phyloP scores from a whole-genome alignment of 768 basidiomycete genomes.

The Naganishia vishniacii region DNA sequence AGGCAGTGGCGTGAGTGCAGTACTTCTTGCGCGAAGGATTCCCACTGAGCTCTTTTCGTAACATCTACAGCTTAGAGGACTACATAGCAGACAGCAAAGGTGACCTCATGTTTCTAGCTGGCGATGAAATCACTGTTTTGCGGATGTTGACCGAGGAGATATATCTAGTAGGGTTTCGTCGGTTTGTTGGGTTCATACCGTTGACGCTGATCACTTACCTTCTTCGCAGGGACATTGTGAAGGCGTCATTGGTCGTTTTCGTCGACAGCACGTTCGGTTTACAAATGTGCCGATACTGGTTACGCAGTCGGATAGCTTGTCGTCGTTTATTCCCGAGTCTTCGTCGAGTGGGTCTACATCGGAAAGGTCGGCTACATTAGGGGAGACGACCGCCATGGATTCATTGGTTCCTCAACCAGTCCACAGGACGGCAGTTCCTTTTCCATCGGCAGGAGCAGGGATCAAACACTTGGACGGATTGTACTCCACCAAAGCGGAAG shows the following conservation, averaged over 20 bases:
- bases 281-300: too few relatives aligned
- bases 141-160: conserved; percentile 18
- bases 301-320: too few relatives aligned
- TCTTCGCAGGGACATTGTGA: conserved; percentile 23
- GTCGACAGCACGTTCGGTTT: conserved; percentile 5
- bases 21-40: not conserved
- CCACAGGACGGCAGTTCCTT: too few relatives aligned
- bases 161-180: conserved; percentile 20
- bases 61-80: not conserved
- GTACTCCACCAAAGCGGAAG: too few relatives aligned
- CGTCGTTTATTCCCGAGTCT: not conserved
- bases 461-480: too few relatives aligned
- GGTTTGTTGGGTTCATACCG: not conserved
- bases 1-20: conserved; percentile 22
- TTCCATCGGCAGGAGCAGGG: too few relatives aligned
- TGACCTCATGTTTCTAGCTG: conserved; percentile 28
- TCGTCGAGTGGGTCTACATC: too few relatives aligned
- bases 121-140: conserved; percentile 24
- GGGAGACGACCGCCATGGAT: too few relatives aligned
- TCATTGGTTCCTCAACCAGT: too few relatives aligned
- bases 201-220: not conserved
- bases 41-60: not conserved
- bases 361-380: too few relatives aligned
- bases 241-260: conserved; percentile 27
- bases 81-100: conserved; percentile 18